Evolutionary conservation across 768 basidiomycete species (phyloP).

Genomic region (Rhizopogon sp.): DNA sequence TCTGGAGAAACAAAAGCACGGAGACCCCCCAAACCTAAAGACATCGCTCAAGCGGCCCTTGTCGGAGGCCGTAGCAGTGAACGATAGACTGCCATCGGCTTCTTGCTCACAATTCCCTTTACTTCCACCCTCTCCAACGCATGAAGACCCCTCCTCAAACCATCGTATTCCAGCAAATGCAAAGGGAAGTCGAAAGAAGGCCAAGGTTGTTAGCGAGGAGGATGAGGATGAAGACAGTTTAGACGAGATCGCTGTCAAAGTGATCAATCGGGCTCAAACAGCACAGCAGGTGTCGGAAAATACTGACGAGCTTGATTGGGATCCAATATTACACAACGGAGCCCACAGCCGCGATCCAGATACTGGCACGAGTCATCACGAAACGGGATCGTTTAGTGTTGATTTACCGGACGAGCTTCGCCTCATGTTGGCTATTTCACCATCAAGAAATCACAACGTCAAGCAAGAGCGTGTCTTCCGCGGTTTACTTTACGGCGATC

Average conservation of each 20-base stretch:
- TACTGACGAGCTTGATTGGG: constrained; percentile 20
- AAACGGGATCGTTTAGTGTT: constrained; percentile 40
- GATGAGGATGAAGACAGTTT: constrained; percentile 15
- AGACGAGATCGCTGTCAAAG: constrained; percentile 16
- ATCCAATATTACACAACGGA: constrained; percentile 22
- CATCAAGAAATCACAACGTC: constrained; percentile 35
- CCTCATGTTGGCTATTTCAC: constrained; percentile 57
- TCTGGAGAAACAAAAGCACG: background rate
- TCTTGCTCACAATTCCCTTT: constrained; percentile 28
- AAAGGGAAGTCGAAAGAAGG: constrained; percentile 45
- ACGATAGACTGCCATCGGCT: background rate
- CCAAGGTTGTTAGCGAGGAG: constrained; percentile 33
- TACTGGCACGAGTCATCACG: constrained; percentile 28
- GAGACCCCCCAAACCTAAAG: constrained; percentile 12
- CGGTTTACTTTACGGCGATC: constrained; percentile 53
- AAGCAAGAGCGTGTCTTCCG: constrained; percentile 52
- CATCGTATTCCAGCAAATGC: constrained; percentile 32
- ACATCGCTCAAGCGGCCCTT: constrained; percentile 42
- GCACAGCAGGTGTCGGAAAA: constrained; percentile 8
- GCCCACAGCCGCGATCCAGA: constrained; percentile 19
- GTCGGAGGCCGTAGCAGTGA: constrained; percentile 10
- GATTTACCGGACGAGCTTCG: constrained; percentile 64
- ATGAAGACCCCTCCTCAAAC: constrained; percentile 25
- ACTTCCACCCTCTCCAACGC: constrained; percentile 69
- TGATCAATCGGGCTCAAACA: constrained; percentile 11